These are phyloP conservation scores for Dalbergia oliveri DNA, from an alignment of 306 rosid species.

Conservation along the genomic window DNA sequence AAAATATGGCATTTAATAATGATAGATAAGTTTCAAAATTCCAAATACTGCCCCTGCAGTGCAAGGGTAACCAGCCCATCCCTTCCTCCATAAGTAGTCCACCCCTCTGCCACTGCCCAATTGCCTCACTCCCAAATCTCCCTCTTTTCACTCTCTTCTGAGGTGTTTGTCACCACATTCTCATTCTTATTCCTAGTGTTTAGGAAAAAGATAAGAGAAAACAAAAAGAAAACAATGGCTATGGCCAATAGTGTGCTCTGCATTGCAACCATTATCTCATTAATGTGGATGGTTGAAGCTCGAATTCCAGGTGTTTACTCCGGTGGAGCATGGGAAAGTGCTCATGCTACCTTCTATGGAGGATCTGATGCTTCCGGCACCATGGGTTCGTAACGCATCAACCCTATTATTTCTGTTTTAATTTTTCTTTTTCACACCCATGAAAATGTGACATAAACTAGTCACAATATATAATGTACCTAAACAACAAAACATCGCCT, in stretches of 20 bases:
- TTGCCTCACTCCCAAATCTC: slow-evolving; percentile 36
- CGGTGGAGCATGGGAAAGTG: slow-evolving; percentile 78
- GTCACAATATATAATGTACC: too few species aligned
- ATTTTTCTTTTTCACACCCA: neutral
- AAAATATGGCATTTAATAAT: slow-evolving; percentile 23
- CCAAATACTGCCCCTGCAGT: slow-evolving; percentile 48
- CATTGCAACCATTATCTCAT: slow-evolving; percentile 55
- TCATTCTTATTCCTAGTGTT: neutral
- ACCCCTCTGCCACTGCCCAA: slow-evolving; percentile 25
- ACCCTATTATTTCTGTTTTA: neutral
- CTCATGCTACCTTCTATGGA: slow-evolving; percentile 97
- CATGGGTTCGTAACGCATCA: slow-evolving; percentile 65
- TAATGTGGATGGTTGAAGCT: slow-evolving; percentile 60
- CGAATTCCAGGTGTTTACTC: slow-evolving; percentile 81
- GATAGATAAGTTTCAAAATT: slow-evolving; percentile 41
- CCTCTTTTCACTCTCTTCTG: neutral
- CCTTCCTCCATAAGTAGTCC: slow-evolving; percentile 75
- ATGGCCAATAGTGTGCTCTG: slow-evolving; percentile 35
- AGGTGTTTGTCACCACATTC: slow-evolving; percentile 1
- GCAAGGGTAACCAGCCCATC: slow-evolving; percentile 19
- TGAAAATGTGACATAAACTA: slow-evolving; percentile 41
- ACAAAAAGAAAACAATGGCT: slow-evolving; percentile 50
- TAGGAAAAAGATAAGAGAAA: neutral
- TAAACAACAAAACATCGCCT: too few species aligned
- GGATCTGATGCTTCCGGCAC: slow-evolving; percentile 98